Evolutionary conservation across 2,329 filamentous ascomycete genomes (phyloP).

Genomic region (Stenocarpella maydis): DNA sequence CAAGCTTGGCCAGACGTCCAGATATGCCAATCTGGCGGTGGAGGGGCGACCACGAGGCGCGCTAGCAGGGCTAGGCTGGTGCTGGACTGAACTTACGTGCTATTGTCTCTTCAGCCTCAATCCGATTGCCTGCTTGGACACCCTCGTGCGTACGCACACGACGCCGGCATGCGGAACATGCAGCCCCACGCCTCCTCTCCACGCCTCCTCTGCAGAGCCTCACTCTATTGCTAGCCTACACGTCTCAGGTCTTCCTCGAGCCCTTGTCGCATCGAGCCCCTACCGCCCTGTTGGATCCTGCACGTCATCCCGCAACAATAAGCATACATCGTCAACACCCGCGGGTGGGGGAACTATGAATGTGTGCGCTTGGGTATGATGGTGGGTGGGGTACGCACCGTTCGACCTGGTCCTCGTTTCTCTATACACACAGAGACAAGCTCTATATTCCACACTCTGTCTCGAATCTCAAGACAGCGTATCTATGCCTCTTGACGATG

Average conservation of each 20-base stretch:
- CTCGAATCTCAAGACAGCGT: not conserved
- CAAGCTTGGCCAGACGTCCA: slow-evolving; percentile 13
- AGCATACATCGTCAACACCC: slow-evolving; percentile 9
- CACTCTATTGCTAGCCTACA: slow-evolving; percentile 5
- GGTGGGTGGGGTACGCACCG: slow-evolving; percentile 20
- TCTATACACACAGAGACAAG: slow-evolving; percentile 3
- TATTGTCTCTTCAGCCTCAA: slow-evolving; percentile 20
- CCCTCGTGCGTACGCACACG: slow-evolving; percentile 5
- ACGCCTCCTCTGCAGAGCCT: slow-evolving; percentile 20
- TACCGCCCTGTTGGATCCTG: slow-evolving; percentile 13
- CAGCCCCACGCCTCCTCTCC: slow-evolving; percentile 18
- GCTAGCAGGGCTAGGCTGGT: slow-evolving; percentile 8
- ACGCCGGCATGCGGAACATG: slow-evolving; percentile 16
- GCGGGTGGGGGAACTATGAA: not conserved
- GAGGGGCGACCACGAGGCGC: slow-evolving; percentile 11
- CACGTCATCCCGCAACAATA: slow-evolving; percentile 25
- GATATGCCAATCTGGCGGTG: slow-evolving; percentile 1
- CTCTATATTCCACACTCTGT: not conserved
- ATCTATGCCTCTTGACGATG: not conserved
- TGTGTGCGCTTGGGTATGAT: not conserved
- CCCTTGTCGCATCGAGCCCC: slow-evolving; percentile 13
- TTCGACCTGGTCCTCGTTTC: slow-evolving; percentile 4
- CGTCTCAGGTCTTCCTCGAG: slow-evolving; percentile 4
- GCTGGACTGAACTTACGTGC: slow-evolving; percentile 22
- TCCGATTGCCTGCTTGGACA: slow-evolving; percentile 20